phyloP scores from a whole-genome alignment of 2,329 filamentous ascomycete genomes.

The Diaporthe longicolla region DNA sequence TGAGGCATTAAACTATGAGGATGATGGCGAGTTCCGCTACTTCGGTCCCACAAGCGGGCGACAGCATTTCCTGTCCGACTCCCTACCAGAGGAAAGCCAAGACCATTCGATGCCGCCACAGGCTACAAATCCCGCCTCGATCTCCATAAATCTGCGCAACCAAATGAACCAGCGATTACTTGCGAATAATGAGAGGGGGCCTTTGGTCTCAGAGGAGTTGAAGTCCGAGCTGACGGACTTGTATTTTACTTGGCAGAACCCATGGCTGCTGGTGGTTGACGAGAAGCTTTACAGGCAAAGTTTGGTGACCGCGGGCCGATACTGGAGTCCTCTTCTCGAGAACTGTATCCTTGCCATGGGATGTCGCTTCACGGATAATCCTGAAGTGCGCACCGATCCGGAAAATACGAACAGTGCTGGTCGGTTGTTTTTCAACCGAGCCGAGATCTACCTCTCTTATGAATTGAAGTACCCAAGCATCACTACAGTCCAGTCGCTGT shows the following conservation, averaged over 20 bases:
- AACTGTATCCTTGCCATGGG: neutral
- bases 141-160: neutral
- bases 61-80: constrained; percentile 1
- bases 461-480: constrained; percentile 5
- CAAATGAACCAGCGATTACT: neutral
- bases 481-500: neutral
- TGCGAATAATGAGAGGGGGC: neutral
- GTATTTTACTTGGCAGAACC: neutral
- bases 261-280: neutral
- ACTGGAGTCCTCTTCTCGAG: neutral
- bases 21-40: constrained; percentile 11
- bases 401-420: neutral
- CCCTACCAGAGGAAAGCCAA: neutral
- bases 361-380: neutral
- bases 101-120: neutral
- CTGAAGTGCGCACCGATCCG: neutral
- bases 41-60: neutral
- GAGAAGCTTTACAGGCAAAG: neutral
- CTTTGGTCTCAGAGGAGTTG: neutral
- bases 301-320: neutral
- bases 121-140: neutral
- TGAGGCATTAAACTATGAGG: neutral
- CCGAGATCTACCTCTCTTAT: neutral
- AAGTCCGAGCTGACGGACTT: neutral
- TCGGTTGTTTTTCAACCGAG: neutral